Evolutionary conservation across 1,139 yeast genomes (phyloP), one percentile per base, ranked within the genome.

Genomic region (Yamadazyma oceani): DNA sequence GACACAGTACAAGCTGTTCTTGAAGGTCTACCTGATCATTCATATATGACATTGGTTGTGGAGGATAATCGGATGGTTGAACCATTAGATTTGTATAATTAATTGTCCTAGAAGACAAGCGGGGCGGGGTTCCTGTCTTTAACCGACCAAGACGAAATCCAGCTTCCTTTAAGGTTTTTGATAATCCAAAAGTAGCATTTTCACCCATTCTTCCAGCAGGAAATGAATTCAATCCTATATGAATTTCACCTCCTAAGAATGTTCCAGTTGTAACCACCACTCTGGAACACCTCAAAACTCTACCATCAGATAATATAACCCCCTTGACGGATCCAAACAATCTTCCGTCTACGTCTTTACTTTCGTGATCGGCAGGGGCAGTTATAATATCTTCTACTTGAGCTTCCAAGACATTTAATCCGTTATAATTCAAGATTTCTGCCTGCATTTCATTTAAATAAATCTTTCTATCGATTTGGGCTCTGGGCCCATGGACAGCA

Each of bases 401-500:
- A 4, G 83, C 96, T 52, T 86, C 82, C 35, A 78, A 39, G 7
- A 94, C 75, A 5, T 64, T 58, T 40, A 90, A 67, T 43, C 83
- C 78, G 5, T 73, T 65, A 61, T 89, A 90, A 40, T 64, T 57
- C 34, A 65, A 59, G 15, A 94, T 70, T 43, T 72, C 82, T 3
- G 58, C 50, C 55, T 87, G 95, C 97, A 92, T 92, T 53, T 86
- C 94, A 10, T 60, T 55, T 51, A 85, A 67, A 57, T 92, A 94
- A 3, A 90, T 73, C 35, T 78, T 68, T 45, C 99, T 69, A 59
- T 94, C 98, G 23, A 94, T 92, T 58, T 94, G 98, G 1, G 97
- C 97, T 42, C 99, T 65, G 5, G 97, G 97, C 0, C 98, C 98
- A 86, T 97, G 95, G 1, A 90, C 98, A 0, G 98, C 98, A 0